Conservation (phyloP, 768 basidiomycete species). For the Boletus pseudo-olivaceus region DNA sequence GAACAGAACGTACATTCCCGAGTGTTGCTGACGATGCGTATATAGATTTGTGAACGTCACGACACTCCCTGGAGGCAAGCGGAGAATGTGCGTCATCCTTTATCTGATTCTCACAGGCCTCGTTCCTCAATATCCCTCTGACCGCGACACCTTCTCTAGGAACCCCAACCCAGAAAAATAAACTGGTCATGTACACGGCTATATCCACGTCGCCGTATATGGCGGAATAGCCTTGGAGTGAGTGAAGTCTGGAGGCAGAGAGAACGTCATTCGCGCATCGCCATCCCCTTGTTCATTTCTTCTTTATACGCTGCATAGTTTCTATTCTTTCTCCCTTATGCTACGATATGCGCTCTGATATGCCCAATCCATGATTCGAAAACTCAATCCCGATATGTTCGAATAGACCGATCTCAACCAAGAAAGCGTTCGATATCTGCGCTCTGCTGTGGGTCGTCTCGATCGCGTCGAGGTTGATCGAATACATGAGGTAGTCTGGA, state of each 20-base stretch:
- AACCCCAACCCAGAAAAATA: constrained; percentile 32
- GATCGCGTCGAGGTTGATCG: too few species aligned
- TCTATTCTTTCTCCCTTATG: constrained; percentile 12
- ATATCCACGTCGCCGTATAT: constrained; percentile 9
- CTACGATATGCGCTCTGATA: constrained; percentile 22
- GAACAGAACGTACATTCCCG: background rate
- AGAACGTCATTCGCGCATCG: constrained; percentile 2
- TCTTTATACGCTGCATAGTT: constrained; percentile 12
- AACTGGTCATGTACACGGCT: constrained; percentile 4
- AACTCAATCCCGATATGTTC: background rate
- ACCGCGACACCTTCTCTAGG: constrained; percentile 12
- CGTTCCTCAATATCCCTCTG: constrained; percentile 50
- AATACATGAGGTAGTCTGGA: too few species aligned
- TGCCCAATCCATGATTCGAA: constrained; percentile 16
- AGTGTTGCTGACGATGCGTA: constrained; percentile 2
- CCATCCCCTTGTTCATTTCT: background rate
- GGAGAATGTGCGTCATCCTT: constrained; percentile 80
- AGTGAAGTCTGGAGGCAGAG: constrained; percentile 3
- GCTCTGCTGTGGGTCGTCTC: too few species aligned
- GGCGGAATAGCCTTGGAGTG: constrained; percentile 16
- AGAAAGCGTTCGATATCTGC: background rate
- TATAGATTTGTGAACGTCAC: constrained; percentile 91
- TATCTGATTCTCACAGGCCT: constrained; percentile 67
- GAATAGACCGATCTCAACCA: background rate
- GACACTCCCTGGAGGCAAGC: constrained; percentile 85